Evolutionary conservation across 371 early-diverging fungal genomes (phyloP).

Genomic region (Mortierella sp.): DNA sequence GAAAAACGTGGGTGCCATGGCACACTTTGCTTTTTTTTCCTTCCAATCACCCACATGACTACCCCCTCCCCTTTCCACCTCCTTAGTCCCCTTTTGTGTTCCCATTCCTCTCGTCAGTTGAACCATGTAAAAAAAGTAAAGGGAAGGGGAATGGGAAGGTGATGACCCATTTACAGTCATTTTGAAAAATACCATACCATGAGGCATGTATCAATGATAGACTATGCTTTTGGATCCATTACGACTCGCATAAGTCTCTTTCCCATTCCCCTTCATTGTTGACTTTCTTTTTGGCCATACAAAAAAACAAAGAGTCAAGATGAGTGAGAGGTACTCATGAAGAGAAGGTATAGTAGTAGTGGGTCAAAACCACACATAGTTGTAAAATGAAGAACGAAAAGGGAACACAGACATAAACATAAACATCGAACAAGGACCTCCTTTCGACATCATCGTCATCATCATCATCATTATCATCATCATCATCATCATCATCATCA

Average conservation of each 20-base stretch:
- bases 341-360: too few species aligned
- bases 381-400: background rate
- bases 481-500: background rate
- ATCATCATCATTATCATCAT: background rate
- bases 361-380: background rate
- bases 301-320: too few species aligned
- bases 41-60: background rate
- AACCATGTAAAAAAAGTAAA: background rate
- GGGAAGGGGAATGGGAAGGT: background rate
- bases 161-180: slow-evolving; percentile 6
- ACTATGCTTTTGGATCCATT: background rate
- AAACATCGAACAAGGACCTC: background rate
- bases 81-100: background rate
- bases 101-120: background rate
- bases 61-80: background rate
- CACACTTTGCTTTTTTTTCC: background rate
- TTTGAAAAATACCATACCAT: background rate
- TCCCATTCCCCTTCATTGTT: background rate
- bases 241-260: background rate
- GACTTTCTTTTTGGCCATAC: background rate
- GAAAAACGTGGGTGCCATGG: slow-evolving; percentile 8
- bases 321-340: too few species aligned
- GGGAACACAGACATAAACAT: background rate
- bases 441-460: slow-evolving; percentile 4
- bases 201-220: background rate